These are phyloP conservation scores for Aspergillus baeticus DNA, from an alignment of 495 filamentous ascomycete species.

Conservation along the genomic window DNA sequence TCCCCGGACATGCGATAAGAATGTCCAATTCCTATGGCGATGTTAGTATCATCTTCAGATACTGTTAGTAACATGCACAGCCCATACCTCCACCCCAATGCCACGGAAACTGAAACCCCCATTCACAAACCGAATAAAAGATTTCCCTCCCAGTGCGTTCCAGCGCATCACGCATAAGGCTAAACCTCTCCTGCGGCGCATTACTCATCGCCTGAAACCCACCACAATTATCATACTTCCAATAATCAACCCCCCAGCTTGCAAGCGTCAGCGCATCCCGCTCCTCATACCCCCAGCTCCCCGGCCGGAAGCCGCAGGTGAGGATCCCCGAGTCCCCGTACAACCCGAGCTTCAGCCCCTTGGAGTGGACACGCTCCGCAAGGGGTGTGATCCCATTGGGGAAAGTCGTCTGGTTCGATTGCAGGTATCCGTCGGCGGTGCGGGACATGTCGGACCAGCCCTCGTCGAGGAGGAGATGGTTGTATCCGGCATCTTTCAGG, in stretches of 20 bases:
- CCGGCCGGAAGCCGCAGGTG: neutral
- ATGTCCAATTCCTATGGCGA: neutral
- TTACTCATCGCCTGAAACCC: neutral
- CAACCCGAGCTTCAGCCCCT: neutral
- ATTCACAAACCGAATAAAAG: neutral
- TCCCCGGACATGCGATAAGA: slow-evolving; percentile 3
- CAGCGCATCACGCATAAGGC: neutral
- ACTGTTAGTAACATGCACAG: no score
- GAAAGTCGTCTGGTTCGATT: neutral
- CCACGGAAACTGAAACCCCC: slow-evolving; percentile 6
- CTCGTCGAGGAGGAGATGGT: slow-evolving; percentile 4
- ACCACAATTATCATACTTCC: neutral
- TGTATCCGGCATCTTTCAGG: neutral
- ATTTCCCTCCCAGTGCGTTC: neutral
- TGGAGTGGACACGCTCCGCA: neutral
- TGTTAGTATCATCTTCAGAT: no score
- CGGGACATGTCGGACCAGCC: neutral
- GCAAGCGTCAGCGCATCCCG: slow-evolving; percentile 62
- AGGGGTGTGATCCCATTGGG: neutral
- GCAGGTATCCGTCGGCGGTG: neutral
- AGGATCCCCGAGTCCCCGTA: neutral
- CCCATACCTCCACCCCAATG: slow-evolving; percentile 4
- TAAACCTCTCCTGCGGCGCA: slow-evolving; percentile 1
- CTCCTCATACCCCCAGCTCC: slow-evolving; percentile 16
- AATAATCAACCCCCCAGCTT: slow-evolving; percentile 12